Percentiles rank a stretch among this genome's conserved stretches.
These are phyloP conservation scores for Starmerella ratchasimensis DNA, from an alignment of 805 yeast species.

Conservation along the genomic window DNA sequence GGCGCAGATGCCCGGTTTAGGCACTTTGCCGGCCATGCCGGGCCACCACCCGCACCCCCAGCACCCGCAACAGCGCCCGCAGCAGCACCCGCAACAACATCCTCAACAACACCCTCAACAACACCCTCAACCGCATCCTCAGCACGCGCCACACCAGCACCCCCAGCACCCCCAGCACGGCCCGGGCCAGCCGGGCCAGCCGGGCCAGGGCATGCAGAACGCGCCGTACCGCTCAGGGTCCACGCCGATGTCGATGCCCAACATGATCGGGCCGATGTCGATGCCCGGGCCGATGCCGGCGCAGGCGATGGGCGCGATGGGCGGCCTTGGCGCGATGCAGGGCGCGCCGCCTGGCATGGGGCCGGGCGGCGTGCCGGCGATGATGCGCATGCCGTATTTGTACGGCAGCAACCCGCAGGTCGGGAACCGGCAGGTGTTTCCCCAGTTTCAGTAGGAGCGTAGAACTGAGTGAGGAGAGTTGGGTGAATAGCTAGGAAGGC, in stretches of 20 bases:
- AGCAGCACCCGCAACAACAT: not conserved
- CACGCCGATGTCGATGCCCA: conserved; percentile 2
- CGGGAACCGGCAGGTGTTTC: conserved; percentile 16
- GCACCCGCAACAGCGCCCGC: not conserved
- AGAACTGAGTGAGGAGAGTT: too few relatives aligned
- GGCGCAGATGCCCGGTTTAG: conserved; percentile 1
- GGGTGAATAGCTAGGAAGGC: too few relatives aligned
- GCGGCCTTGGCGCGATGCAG: conserved; percentile 1
- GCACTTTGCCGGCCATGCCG: too few relatives aligned
- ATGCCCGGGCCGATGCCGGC: not conserved
- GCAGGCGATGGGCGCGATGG: not conserved
- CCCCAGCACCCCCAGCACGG: too few relatives aligned
- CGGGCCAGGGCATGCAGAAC: not conserved
- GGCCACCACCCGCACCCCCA: too few relatives aligned
- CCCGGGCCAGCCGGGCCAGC: not conserved
- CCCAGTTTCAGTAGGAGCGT: too few relatives aligned
- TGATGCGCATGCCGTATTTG: conserved; percentile 17
- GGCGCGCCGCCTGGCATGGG: conserved; percentile 5
- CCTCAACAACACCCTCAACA: too few relatives aligned
- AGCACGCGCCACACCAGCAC: too few relatives aligned
- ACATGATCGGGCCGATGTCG: not conserved
- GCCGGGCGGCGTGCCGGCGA: conserved; percentile 6
- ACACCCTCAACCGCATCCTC: too few relatives aligned
- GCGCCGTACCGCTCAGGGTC: too few relatives aligned
- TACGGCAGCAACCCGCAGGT: conserved; percentile 17